Conservation (phyloP, 2,329 filamentous ascomycete genomes). For the Emmonsiellopsis sp. region DNA sequence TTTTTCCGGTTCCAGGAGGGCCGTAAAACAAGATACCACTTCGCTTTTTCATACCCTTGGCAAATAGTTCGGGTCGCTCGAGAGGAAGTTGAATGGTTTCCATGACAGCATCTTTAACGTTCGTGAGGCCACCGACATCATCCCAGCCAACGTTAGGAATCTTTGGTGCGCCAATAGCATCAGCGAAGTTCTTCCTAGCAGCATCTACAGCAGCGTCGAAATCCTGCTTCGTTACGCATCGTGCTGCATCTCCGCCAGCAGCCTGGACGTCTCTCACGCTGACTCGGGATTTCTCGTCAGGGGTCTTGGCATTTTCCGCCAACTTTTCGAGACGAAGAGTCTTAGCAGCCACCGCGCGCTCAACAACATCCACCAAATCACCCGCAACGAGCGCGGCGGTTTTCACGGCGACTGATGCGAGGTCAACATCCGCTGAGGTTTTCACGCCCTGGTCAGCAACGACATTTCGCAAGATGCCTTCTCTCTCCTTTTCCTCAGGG, state of each 20-base stretch:
- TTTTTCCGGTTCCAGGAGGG: slow-evolving; percentile 99
- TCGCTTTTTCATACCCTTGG: slow-evolving; percentile 97
- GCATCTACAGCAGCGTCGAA: slow-evolving; percentile 92
- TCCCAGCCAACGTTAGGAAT: slow-evolving; percentile 99
- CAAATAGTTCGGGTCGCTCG: slow-evolving; percentile 98
- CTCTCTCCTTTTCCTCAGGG: slow-evolving; percentile 84
- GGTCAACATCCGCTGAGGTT: slow-evolving; percentile 74
- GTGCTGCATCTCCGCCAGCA: slow-evolving; percentile 70
- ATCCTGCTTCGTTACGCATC: slow-evolving; percentile 70
- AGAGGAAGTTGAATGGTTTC: slow-evolving; percentile 98
- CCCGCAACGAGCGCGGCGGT: slow-evolving; percentile 92
- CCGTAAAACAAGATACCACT: slow-evolving; percentile 98
- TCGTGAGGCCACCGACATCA: slow-evolving; percentile 96
- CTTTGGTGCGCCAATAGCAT: slow-evolving; percentile 93
- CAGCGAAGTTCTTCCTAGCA: slow-evolving; percentile 94
- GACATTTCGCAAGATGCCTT: slow-evolving; percentile 73
- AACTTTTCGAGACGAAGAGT: slow-evolving; percentile 66
- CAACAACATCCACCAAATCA: slow-evolving; percentile 88
- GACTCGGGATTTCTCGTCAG: slow-evolving; percentile 32
- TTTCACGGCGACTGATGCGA: slow-evolving; percentile 80
- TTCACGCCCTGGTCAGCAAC: slow-evolving; percentile 66
- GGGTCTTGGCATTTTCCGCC: slow-evolving; percentile 32
- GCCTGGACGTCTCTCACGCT: slow-evolving; percentile 78
- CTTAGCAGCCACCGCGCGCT: slow-evolving; percentile 73
- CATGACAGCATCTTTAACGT: slow-evolving; percentile 98